Base-by-base conservation (phyloP, 805 yeast genomes). In the Candida koratica region DNA sequence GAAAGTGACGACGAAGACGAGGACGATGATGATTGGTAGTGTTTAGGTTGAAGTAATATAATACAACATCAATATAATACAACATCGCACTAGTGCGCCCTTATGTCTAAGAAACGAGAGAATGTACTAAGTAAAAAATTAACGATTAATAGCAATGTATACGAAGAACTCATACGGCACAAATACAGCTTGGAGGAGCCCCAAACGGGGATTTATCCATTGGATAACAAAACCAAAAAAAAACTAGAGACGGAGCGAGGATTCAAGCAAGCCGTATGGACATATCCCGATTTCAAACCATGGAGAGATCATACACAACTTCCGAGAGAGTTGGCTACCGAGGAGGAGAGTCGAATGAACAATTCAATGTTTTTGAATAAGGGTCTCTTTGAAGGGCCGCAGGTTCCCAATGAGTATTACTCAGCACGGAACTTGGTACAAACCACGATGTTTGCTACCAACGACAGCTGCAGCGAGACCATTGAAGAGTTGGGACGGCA, bases 1-100 rank as follows among this genome's bases (percentile, higher is more conserved):
- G 72, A 75, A 41, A 75, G 76, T 62, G 83, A 77, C 25, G 77
- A 81, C 43, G 86, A 78, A 38, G 88, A 79, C 11, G 89, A 81
- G 37, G 82, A 73, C 2, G 84, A 75, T 2, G 86, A 79, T 31
- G 45, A 42, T 24, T 20, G 23, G 10, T 10, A 20, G 23, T 20
- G 23, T 10, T 20, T 10, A 8, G 23, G 10, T 20, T 8, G 23
- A 20, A 20, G 9, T 20, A 20, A 20, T 20, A 10, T 10, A 10
- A 25, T 12, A 25, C 16, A 14, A 20, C 9, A 8, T 7, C 23
- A 13, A 25, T 25, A 25, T 25, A 25, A 14, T 25, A 24, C 10
- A 6, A 7, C 26, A 6, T n/a, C 10, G 12, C 28, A 25, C 5
- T 12, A 13, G 10, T 5, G 6, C 6, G 10, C 16, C 18, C 14